Base-by-base conservation (phyloP, 2,329 filamentous ascomycete genomes). In the Colletotrichum orbiculare region DNA sequence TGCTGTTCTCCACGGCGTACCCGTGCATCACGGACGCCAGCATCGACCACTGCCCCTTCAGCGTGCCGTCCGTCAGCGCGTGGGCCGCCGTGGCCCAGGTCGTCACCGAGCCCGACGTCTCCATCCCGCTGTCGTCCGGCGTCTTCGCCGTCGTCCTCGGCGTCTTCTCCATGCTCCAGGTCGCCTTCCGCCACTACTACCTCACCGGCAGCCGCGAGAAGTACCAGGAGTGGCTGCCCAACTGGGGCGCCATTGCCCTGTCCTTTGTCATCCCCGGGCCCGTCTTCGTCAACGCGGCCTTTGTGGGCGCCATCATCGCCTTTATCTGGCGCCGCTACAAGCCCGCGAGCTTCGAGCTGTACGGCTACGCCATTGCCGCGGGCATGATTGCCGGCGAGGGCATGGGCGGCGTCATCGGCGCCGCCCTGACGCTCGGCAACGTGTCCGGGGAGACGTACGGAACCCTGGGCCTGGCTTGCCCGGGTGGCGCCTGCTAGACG, bases 381-480 rank as follows among this genome's bases (percentile, higher is more conserved):
- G 87, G 87, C 50, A 78, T 88, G 67, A 89, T 89, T 72, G 87
- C 87, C 4, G 87, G 87, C 6, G 87, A 89, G 75, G 87, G 87
- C 60, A 83, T 89, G 58, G 87, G 87, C 39, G 87, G 87, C 68
- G 85, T 89, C n/a, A 72, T 89, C 13, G 62, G 64, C 35, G 67
- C 64, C 12, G 66, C 68, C 8, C 68, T 78, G 42, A 73, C 77
- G 62, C 72, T 78, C 15, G 71, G 68, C 17, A 71, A 73, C 11
- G 74, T 77, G 13, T 74, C 73, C 11, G 73, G 75, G 3, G 74
- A 77, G 41, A 50, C 73, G 10, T 71, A 72, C 13, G 76, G 75
- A 25, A 75, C 75, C 10, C 72, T 60, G 6, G 57, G 57, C 35
- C 67, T 71, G 39, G 76, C 73, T 10, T 78, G 76, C 67, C 76